A percentile compares a stretch with the other conserved stretches of the same genome.
Evolutionary conservation across 257 asterid species (phyloP).

Genomic region (Parsonsia alboflavescens): DNA sequence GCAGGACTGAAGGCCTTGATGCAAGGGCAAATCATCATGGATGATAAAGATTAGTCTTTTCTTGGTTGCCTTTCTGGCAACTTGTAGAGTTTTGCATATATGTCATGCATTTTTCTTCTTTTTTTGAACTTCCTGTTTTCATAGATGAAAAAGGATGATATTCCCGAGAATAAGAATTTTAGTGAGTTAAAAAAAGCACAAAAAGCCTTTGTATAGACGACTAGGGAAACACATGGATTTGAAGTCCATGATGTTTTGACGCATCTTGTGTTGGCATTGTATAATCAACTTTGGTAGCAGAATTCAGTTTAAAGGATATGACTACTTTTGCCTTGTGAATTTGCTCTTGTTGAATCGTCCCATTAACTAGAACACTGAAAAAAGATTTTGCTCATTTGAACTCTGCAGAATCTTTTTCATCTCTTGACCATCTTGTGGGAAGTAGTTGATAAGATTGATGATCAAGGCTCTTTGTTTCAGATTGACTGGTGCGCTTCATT

Average conservation of each 20-base stretch:
- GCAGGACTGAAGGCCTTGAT: constrained; percentile 68
- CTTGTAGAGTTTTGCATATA: constrained; percentile 22
- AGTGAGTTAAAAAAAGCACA: neutral
- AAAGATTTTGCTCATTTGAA: neutral
- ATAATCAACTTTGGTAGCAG: constrained; percentile 9
- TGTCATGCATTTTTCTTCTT: constrained; percentile 15
- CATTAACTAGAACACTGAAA: too few species aligned
- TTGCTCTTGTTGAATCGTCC: neutral
- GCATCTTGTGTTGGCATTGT: constrained; percentile 20
- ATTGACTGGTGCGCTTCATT: neutral
- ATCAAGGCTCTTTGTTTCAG: neutral
- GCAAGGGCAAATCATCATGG: constrained; percentile 35
- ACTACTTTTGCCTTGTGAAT: neutral
- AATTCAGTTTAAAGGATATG: constrained; percentile 1
- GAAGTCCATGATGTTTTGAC: constrained; percentile 16
- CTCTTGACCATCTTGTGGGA: neutral
- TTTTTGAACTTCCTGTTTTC: constrained; percentile 11
- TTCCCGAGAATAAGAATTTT: constrained; percentile 26
- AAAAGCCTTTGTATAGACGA: constrained; percentile 20
- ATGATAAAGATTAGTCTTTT: constrained; percentile 18
- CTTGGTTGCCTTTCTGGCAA: constrained; percentile 25
- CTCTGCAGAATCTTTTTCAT: neutral
- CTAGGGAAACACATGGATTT: constrained; percentile 5
- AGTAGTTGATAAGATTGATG: neutral
- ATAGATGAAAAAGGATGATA: constrained; percentile 18